These are phyloP conservation scores for Trichophyton verrucosum DNA, from an alignment of 2,329 filamentous ascomycete species.

Conservation along the genomic window DNA sequence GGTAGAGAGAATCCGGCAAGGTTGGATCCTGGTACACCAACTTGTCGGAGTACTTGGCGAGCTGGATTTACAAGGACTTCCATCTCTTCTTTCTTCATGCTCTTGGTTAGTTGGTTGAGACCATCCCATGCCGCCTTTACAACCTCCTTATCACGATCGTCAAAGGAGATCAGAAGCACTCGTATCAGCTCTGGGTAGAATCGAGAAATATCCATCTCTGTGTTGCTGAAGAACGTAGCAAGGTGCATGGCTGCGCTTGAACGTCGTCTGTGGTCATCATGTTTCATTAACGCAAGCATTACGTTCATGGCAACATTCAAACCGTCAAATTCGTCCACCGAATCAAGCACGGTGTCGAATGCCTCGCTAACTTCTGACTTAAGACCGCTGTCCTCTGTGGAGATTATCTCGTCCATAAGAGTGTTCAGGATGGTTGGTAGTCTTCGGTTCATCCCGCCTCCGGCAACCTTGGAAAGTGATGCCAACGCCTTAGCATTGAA, in stretches of 20 bases:
- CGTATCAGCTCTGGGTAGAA: slow-evolving; percentile 95
- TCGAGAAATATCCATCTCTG: slow-evolving; percentile 78
- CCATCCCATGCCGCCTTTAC: slow-evolving; percentile 85
- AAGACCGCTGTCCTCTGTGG: slow-evolving; percentile 59
- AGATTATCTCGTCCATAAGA: slow-evolving; percentile 82
- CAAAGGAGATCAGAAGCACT: slow-evolving; percentile 79
- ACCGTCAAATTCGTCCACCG: slow-evolving; percentile 91
- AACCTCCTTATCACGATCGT: slow-evolving; percentile 69
- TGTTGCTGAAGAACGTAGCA: slow-evolving; percentile 69
- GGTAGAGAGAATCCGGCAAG: slow-evolving; percentile 79
- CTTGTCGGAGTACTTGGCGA: slow-evolving; percentile 70
- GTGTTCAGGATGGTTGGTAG: slow-evolving; percentile 84
- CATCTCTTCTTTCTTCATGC: slow-evolving; percentile 94
- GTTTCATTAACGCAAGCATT: slow-evolving; percentile 73
- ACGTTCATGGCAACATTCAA: slow-evolving; percentile 93
- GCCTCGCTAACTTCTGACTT: slow-evolving; percentile 61
- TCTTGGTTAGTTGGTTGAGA: slow-evolving; percentile 74
- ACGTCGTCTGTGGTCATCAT: slow-evolving; percentile 80
- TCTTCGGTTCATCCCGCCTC: slow-evolving; percentile 78
- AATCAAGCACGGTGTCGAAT: slow-evolving; percentile 80
- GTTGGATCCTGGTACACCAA: slow-evolving; percentile 74
- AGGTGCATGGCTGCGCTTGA: slow-evolving; percentile 67
- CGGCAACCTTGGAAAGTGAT: slow-evolving; percentile 82
- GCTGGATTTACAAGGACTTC: slow-evolving; percentile 80
- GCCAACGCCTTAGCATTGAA: slow-evolving; percentile 94